phyloP scores from a whole-genome alignment of 2,329 filamentous ascomycete species.

The Aspergillus aculeatinus region DNA sequence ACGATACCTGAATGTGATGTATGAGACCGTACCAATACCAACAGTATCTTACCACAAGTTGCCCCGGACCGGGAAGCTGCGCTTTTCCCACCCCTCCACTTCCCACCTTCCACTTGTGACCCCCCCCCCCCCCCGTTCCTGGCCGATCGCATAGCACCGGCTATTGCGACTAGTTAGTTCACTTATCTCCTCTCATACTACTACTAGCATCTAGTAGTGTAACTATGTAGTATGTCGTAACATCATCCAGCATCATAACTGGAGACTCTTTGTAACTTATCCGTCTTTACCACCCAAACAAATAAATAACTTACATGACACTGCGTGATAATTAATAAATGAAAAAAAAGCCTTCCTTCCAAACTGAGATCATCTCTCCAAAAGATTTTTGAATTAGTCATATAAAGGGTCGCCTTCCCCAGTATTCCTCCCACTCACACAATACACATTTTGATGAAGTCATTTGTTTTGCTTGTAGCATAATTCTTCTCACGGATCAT shows the following conservation, averaged over 20 bases:
- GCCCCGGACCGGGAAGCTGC: constrained; percentile 20
- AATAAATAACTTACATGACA: background rate
- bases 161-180: background rate
- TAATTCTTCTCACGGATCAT: background rate
- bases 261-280: background rate
- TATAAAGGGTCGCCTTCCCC: background rate
- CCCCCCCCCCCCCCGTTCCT: constrained; percentile 17
- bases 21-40: constrained; percentile 10
- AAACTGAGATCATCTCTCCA: background rate
- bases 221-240: background rate
- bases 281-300: background rate
- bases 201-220: too few species aligned
- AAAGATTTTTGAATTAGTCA: background rate
- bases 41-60: background rate
- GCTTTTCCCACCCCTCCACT: too few species aligned
- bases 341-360: background rate
- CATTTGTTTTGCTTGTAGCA: background rate
- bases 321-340: background rate
- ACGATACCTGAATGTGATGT: background rate
- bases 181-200: too few species aligned
- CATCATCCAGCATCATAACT: background rate
- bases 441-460: background rate
- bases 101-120: too few species aligned
- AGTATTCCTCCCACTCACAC: background rate
- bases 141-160: constrained; percentile 30